Evolutionary conservation across 345 rosid species (phyloP).

Genomic region (Kandelia obovata): DNA sequence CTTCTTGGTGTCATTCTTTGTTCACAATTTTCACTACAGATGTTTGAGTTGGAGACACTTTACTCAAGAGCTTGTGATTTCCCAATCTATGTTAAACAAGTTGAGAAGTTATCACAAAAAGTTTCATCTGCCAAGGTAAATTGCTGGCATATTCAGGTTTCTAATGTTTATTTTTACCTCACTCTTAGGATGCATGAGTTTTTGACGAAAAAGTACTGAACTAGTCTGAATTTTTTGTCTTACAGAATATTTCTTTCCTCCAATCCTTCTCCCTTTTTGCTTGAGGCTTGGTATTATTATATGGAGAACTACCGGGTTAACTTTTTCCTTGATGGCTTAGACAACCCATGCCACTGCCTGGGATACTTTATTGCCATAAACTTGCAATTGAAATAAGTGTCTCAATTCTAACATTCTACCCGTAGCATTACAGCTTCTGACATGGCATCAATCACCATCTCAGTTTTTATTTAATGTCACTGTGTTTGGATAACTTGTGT

Average conservation of each 20-base stretch:
- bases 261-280: too few relatives aligned
- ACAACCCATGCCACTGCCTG: too few relatives aligned
- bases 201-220: neutral
- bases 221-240: neutral
- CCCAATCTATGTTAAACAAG: conserved; percentile 51
- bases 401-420: too few relatives aligned
- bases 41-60: conserved; percentile 61
- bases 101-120: conserved; percentile 49
- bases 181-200: neutral
- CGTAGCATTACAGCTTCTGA: too few relatives aligned
- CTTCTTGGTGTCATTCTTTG: conserved; percentile 6
- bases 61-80: conserved; percentile 49
- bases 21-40: conserved; percentile 35
- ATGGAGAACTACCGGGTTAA: too few relatives aligned
- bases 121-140: conserved; percentile 64
- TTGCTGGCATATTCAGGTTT: conserved; percentile 4
- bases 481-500: neutral
- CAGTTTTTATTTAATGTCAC: too few relatives aligned
- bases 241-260: too few relatives aligned
- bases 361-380: too few relatives aligned
- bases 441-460: too few relatives aligned
- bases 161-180: neutral
- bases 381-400: too few relatives aligned
- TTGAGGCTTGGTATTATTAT: too few relatives aligned
- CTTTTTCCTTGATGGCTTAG: too few relatives aligned